phyloP scores from a whole-genome alignment of 176 grass and related monocot species.

The Zea mays region DNA sequence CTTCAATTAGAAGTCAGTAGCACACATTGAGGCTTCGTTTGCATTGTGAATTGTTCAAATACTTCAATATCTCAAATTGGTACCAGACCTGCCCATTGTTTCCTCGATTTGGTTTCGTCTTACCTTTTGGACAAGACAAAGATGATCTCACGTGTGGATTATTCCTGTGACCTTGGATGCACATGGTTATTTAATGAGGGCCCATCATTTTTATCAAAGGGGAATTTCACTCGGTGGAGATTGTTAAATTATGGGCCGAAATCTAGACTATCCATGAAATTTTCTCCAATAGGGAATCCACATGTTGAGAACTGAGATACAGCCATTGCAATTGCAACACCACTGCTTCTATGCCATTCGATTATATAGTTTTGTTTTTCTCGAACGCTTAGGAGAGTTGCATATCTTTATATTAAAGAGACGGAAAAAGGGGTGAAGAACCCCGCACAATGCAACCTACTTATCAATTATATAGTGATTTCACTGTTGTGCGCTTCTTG shows the following conservation, averaged over 20 bases:
- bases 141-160: not conserved
- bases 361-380: not conserved
- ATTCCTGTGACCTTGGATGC: not conserved
- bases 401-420: not conserved
- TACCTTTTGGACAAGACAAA: not conserved
- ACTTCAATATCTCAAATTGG: not conserved
- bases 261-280: not conserved
- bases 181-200: not conserved
- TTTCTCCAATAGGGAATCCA: slow-evolving; percentile 1
- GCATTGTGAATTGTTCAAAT: not conserved
- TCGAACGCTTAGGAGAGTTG: not conserved
- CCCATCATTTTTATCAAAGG: not conserved
- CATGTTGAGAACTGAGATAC: not conserved
- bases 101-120: not conserved
- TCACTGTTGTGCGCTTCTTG: not conserved
- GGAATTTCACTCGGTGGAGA: not conserved
- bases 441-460: too few species aligned
- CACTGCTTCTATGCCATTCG: not conserved
- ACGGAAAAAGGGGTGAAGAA: not conserved
- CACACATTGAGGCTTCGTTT: not conserved
- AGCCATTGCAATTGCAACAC: not conserved
- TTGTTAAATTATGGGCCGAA: not conserved
- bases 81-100: not conserved
- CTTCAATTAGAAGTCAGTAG: not conserved
- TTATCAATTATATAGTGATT: not conserved